Evolutionary conservation across 2,329 filamentous ascomycete species (phyloP).

Genomic region (Colletotrichum somersetense): DNA sequence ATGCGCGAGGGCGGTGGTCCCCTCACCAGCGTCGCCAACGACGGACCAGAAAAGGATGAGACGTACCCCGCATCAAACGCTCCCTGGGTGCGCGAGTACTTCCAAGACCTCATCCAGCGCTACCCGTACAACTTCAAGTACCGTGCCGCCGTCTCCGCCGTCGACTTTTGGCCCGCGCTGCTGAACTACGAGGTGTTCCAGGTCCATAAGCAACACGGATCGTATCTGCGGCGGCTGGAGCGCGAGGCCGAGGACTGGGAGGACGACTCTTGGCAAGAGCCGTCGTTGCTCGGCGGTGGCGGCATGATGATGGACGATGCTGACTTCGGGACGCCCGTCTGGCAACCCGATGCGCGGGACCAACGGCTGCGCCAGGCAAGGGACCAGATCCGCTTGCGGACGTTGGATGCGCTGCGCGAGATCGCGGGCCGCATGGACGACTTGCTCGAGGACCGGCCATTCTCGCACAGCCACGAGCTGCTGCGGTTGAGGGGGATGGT

Average conservation of each 20-base stretch:
- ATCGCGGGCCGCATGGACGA: constrained; percentile 79
- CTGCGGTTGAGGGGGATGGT: constrained; percentile 80
- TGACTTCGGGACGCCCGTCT: constrained; percentile 43
- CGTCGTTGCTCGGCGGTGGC: constrained; percentile 38
- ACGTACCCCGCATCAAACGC: constrained; percentile 57
- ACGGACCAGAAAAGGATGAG: constrained; percentile 28
- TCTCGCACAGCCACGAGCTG: constrained; percentile 74
- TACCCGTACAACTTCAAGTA: constrained; percentile 76
- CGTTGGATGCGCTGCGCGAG: constrained; percentile 70
- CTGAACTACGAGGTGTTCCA: constrained; percentile 86
- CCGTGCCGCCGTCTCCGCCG: constrained; percentile 70
- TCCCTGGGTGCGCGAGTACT: constrained; percentile 69
- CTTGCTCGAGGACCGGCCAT: constrained; percentile 77
- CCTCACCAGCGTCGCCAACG: constrained; percentile 28
- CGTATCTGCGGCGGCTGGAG: constrained; percentile 56
- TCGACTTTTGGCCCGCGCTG: constrained; percentile 86
- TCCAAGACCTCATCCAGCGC: constrained; percentile 82
- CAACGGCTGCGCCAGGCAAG: constrained; percentile 48
- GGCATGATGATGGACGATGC: constrained; percentile 43
- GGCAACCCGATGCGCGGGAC: constrained; percentile 40
- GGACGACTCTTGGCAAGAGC: constrained; percentile 41
- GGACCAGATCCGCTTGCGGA: constrained; percentile 60
- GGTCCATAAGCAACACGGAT: constrained; percentile 70
- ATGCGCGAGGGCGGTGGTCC: constrained; percentile 67
- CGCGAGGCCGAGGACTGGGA: constrained; percentile 50